These are phyloP conservation scores for Heterobasidion irregulare DNA, from an alignment of 1,284 basidiomycete genomes.

Conservation along the genomic window DNA sequence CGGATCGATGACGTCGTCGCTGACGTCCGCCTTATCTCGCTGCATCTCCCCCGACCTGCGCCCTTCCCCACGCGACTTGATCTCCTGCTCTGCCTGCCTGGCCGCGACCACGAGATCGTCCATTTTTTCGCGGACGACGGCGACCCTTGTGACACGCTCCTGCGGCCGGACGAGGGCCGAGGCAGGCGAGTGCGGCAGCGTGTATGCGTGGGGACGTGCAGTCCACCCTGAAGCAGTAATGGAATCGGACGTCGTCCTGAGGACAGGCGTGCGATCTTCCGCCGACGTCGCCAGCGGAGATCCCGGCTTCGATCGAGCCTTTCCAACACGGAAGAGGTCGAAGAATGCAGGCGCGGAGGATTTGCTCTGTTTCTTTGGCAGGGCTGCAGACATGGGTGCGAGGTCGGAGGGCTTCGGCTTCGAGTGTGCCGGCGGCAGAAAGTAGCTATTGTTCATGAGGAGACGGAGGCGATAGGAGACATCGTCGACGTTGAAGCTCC, in stretches of 20 bases:
- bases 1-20: conserved; percentile 63
- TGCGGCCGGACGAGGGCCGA: conserved; percentile 17
- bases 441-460: conserved; percentile 77
- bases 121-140: conserved; percentile 75
- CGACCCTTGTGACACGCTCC: conserved; percentile 39
- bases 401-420: conserved; percentile 65
- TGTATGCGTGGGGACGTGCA: conserved; percentile 29
- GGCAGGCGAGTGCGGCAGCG: conserved; percentile 28
- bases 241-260: conserved; percentile 57
- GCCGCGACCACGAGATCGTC: conserved; percentile 58
- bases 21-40: conserved; percentile 18
- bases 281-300: conserved; percentile 15
- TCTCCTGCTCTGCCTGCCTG: conserved; percentile 63
- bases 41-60: conserved; percentile 23
- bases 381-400: conserved; percentile 26
- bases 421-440: conserved; percentile 73
- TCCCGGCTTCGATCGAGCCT: conserved; percentile 50
- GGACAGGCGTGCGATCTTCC: conserved; percentile 34
- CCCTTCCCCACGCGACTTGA: conserved; percentile 37
- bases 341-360: conserved; percentile 50
- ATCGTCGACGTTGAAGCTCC: conserved; percentile 67
- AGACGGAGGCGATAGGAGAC: conserved; percentile 74
- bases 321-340: conserved; percentile 60
- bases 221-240: conserved; percentile 33
- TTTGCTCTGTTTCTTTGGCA: conserved; percentile 29